Base-by-base conservation (phyloP, 345 rosid genomes). In the Pistacia integerrima region DNA sequence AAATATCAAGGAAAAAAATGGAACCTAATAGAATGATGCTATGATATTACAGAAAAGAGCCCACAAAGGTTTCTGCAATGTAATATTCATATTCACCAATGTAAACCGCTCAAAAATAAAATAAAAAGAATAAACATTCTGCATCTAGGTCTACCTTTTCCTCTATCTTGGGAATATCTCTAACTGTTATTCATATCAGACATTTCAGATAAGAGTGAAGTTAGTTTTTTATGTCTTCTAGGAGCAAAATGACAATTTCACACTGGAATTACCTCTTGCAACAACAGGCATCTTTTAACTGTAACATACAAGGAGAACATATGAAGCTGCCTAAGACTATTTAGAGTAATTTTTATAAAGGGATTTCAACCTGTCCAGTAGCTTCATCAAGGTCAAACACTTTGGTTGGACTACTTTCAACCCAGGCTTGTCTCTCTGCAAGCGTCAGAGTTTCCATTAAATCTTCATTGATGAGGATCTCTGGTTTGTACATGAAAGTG, bases 401-500 rank as follows among this genome's bases (percentile, higher is more conserved):
- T 82, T 87, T 93, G 10, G 98, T 91, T 0, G 99, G 99, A 78
- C 97, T 88, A 75, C 97, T 93, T 14, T 96, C 98, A 64, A 96
- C 89, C 89, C 90, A 88, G 63, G 81, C 86, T 10, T 74, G 80
- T 70, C 91, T 96, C 59, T 93, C 97, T 20, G 90, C 93, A 8
- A 89, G 89, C 11, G 94, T 77, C 87, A 92, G 82, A 58, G 82
- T 84, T 22, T 87, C 94, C 97, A 93, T 90, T 94, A 96, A 38
- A 48, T 92, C 99, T 83, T 92, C 95, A 72, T 96, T 93, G 66
- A 93, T 91, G 33, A 84, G 84, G 11, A 96, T 93, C n/a, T 93
- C 99, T 16, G 99, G 97, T 80, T 92, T 95, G 78, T 88, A 92
- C 97, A 96, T 88, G 75, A 96, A 92, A 63, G 99, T 93, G 18